Conservation (phyloP, 495 filamentous ascomycete species). For the Hamigera avellanea region DNA sequence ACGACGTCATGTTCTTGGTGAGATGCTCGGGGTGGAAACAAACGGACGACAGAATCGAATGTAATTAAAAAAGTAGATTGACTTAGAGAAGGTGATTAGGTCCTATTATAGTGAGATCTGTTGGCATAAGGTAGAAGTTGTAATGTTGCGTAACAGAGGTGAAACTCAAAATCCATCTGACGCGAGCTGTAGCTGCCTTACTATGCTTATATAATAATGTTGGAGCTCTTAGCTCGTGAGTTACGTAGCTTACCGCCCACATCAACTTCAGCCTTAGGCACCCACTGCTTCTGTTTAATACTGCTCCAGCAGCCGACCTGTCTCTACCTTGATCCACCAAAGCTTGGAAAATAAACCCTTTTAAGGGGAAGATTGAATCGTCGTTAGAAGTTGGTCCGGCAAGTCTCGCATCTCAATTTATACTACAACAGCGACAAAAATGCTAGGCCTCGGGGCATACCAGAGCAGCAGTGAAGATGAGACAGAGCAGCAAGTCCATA, state of each 20-base stretch:
- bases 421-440: slow-evolving; percentile 12
- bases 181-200: slow-evolving; percentile 32
- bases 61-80: slow-evolving; percentile 1
- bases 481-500: slow-evolving; percentile 14
- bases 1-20: slow-evolving; percentile 33
- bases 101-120: background rate
- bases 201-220: slow-evolving; percentile 26
- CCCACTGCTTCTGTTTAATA: too few species aligned
- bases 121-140: background rate
- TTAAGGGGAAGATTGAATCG: too few species aligned
- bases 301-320: too few species aligned
- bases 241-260: too few species aligned
- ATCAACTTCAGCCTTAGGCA: too few species aligned
- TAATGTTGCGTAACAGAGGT: too few species aligned
- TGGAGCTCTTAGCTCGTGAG: slow-evolving; percentile 1
- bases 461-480: slow-evolving; percentile 73
- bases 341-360: too few species aligned
- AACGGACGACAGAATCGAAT: background rate
- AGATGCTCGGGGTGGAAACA: slow-evolving; percentile 1
- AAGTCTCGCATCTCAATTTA: too few species aligned
- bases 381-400: too few species aligned
- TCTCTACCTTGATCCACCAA: too few species aligned
- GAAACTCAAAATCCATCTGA: slow-evolving; percentile 12
- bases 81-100: slow-evolving; percentile 1
- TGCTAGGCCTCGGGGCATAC: slow-evolving; percentile 61